Percentiles rank a stretch among this genome's conserved stretches.
Conservation (phyloP, 306 rosid genomes). For the Lathyrus oleraceus region DNA sequence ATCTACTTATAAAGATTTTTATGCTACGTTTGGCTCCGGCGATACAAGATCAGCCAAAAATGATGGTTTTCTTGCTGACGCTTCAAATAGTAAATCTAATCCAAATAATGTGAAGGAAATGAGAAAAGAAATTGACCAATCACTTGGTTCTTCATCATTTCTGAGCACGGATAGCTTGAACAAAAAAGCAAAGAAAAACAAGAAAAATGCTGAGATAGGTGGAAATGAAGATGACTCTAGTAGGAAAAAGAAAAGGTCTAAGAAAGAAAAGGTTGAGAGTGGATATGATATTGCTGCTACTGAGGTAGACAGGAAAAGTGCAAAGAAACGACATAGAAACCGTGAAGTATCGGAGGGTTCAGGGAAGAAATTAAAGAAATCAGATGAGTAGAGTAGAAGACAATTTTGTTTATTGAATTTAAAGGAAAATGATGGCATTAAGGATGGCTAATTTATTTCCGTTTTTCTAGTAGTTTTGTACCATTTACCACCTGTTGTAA, state of each 20-base stretch:
- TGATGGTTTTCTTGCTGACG: slow-evolving; percentile 52
- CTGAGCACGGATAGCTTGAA: slow-evolving; percentile 56
- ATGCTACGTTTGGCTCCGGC: slow-evolving; percentile 64
- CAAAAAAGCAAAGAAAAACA: slow-evolving; percentile 41
- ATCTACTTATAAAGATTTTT: slow-evolving; percentile 67
- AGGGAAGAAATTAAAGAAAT: slow-evolving; percentile 39
- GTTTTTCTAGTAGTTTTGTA: slow-evolving; percentile 34
- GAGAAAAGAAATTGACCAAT: slow-evolving; percentile 66
- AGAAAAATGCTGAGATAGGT: slow-evolving; percentile 39
- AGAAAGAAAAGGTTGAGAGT: slow-evolving; percentile 39
- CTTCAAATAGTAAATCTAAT: slow-evolving; percentile 43
- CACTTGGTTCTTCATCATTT: slow-evolving; percentile 60
- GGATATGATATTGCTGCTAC: slow-evolving; percentile 30
- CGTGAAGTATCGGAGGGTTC: slow-evolving; percentile 35
- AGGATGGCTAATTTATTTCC: slow-evolving; percentile 18
- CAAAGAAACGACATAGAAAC: slow-evolving; percentile 45
- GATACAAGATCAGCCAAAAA: slow-evolving; percentile 48
- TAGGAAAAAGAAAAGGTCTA: slow-evolving; percentile 38
- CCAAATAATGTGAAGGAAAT: slow-evolving; percentile 55
- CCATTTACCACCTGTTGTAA: slow-evolving; percentile 13
- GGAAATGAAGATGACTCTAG: slow-evolving; percentile 40
- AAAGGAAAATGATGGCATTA: not conserved
- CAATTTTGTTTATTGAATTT: not conserved
- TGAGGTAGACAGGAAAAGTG: slow-evolving; percentile 1
- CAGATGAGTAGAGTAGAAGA: slow-evolving; percentile 19